Base-by-base conservation (phyloP, 2,329 filamentous ascomycete genomes). In the Lojkania enalia region DNA sequence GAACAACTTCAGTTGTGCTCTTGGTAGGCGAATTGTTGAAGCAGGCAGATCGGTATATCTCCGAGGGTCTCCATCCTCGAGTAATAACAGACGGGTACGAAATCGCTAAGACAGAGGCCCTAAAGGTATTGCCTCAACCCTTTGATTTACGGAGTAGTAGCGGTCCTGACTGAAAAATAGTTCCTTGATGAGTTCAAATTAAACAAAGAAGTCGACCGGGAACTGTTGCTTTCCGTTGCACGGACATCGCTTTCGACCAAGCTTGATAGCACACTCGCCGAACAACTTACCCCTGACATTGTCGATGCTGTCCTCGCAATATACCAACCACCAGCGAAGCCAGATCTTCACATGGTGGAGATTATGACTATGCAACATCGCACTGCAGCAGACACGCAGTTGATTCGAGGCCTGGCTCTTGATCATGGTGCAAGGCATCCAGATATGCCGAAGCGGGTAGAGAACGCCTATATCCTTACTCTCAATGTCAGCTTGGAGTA, bases 291-390 rank as follows among this genome's bases (percentile, higher is more conserved):
- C 0, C 90, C 94, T 46, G 88, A 90, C 62, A 96, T 99, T 64
- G 94, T 97, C 64, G 94, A 99, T 69, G 88, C 94, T 48, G 94
- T 99, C 36, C 84, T 99, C 45, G 83, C 94, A 54, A 99, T 99
- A 70, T 91, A 96, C 77, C 82, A 90, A 70, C 78, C 88, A 14
- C 89, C 89, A 19, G 84, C 83, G 52, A 97, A 97, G 77, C 95
- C 95, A 44, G 94, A 99, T 74, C 74, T 99, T 65, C 92, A 97
- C 78, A 99, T 99, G 94, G 82, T 99, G 57, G 94, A 99, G 75
- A 97, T 99, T 63, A 99, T 99, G 94, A 97, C 95, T 71, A 97
- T 99, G 92, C 94, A 99, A 77, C 94, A 99, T 77, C 88, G 92
- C 60, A 90, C 89, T 40, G 91, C 92, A 47, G 89, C 94, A 21